These are phyloP conservation scores for Pinguiococcus pyrenoidosus DNA, from an alignment of 108 stramenopile genomes.

Conservation along the genomic window DNA sequence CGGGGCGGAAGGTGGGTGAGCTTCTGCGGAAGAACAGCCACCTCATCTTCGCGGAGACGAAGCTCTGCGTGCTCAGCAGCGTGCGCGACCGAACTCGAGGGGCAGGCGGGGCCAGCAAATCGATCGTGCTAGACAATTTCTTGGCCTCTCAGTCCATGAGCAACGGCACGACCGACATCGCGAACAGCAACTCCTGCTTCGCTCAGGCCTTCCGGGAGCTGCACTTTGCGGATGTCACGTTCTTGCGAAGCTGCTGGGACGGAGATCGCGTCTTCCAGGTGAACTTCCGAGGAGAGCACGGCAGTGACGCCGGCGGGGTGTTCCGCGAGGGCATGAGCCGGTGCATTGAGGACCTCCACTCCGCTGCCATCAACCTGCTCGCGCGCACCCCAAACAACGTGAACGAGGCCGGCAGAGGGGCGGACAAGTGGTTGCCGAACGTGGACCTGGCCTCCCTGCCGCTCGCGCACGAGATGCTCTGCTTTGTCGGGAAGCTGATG, in stretches of 20 bases:
- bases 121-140: conserved; percentile 31
- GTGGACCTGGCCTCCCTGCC: conserved; percentile 20
- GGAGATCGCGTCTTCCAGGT: conserved; percentile 44
- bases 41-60: conserved; percentile 25
- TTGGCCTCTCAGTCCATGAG: conserved; percentile 15
- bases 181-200: conserved; percentile 27
- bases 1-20: too few relatives aligned
- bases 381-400: conserved; percentile 29
- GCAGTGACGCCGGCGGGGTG: conserved; percentile 46
- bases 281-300: conserved; percentile 32
- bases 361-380: conserved; percentile 27
- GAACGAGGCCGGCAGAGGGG: conserved; percentile 13
- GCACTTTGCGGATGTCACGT: conserved; percentile 8
- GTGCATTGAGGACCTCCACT: conserved; percentile 35
- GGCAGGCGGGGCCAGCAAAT: conserved; percentile 8
- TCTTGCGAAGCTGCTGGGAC: conserved; percentile 32
- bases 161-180: conserved; percentile 19
- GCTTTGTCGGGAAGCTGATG: conserved; percentile 40
- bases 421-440: conserved; percentile 39
- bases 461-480: conserved; percentile 31
- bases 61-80: conserved; percentile 23
- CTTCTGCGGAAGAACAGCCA: conserved; percentile 22
- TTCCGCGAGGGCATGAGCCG: conserved; percentile 41
- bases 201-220: conserved; percentile 38
- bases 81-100: conserved; percentile 14